Evolutionary conservation across 2,329 filamentous ascomycete genomes (phyloP).

Genomic region (Nakataea oryzae): DNA sequence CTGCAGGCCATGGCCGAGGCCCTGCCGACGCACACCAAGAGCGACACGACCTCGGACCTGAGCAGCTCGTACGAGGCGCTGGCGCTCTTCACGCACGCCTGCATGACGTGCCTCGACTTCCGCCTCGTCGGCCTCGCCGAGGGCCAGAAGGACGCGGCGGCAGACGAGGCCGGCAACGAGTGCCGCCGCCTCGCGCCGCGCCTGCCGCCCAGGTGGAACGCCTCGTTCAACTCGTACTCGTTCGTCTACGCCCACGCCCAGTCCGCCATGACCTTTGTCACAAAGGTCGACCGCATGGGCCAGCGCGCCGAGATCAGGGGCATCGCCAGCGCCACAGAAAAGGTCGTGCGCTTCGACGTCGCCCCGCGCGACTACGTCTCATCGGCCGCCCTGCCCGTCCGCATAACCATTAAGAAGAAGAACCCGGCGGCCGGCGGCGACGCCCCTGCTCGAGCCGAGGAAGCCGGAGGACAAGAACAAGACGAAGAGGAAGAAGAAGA

Average conservation of each 20-base stretch:
- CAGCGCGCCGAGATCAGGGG: constrained; percentile 76
- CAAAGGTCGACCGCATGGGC: constrained; percentile 75
- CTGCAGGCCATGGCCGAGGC: constrained; percentile 49
- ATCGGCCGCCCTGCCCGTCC: constrained; percentile 41
- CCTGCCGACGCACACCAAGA: constrained; percentile 40
- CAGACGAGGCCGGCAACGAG: constrained; percentile 32
- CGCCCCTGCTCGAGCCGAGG: not conserved
- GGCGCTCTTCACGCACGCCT: constrained; percentile 74
- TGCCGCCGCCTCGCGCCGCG: constrained; percentile 45
- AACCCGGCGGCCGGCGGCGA: not conserved
- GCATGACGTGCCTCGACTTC: constrained; percentile 72
- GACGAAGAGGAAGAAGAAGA: constrained; percentile 29
- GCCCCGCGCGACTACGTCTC: constrained; percentile 66
- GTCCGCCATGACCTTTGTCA: constrained; percentile 72
- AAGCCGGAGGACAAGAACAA: not conserved
- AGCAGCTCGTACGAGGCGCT: constrained; percentile 71
- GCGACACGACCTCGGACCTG: constrained; percentile 49
- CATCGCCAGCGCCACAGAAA: constrained; percentile 69
- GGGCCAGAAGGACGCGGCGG: constrained; percentile 60
- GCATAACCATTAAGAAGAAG: constrained; percentile 29
- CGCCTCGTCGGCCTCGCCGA: constrained; percentile 75
- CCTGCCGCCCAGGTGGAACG: constrained; percentile 74
- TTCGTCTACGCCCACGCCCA: constrained; percentile 84
- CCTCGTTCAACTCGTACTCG: constrained; percentile 56
- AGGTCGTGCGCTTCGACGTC: constrained; percentile 68